phyloP scores from a whole-genome alignment of 169 alveolate genomes.

The Cryptosporidium ubiquitum region DNA sequence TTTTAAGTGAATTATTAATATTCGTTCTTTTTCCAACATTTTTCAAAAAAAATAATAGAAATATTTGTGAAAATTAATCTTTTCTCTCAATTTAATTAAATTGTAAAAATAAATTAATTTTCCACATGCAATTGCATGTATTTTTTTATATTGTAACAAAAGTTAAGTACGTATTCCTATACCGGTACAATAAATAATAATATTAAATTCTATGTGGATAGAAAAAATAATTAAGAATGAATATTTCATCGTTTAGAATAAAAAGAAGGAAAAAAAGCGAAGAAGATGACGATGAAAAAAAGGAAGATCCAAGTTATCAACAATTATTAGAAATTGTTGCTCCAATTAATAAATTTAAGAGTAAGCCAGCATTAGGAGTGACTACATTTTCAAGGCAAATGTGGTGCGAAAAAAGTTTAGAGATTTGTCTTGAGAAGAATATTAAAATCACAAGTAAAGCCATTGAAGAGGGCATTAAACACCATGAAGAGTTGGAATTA shows the following conservation, averaged over 20 bases:
- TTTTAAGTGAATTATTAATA: no score
- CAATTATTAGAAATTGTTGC: constrained; percentile 1
- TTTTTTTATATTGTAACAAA: background rate
- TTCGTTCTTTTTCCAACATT: background rate
- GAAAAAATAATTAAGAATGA: constrained; percentile 5
- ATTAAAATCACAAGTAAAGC: constrained; percentile 60
- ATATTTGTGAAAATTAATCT: background rate
- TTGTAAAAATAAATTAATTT: background rate
- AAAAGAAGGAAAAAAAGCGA: background rate
- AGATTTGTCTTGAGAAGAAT: constrained; percentile 43
- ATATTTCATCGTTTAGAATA: constrained; percentile 5
- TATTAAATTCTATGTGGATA: background rate
- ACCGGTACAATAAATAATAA: background rate
- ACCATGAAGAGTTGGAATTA: constrained; percentile 60
- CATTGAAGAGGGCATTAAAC: constrained; percentile 61
- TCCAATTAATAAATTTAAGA: constrained; percentile 47
- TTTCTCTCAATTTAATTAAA: background rate
- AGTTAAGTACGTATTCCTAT: background rate
- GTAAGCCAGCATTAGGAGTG: constrained; percentile 46
- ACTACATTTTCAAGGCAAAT: constrained; percentile 70
- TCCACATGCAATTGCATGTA: constrained; percentile 3
- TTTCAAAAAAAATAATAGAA: no score
- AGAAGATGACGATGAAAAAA: background rate
- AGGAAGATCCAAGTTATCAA: background rate
- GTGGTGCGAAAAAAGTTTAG: constrained; percentile 71